Base-by-base conservation (phyloP, 1,284 basidiomycete species). In the Sporisorium iseilematis-ciliati region DNA sequence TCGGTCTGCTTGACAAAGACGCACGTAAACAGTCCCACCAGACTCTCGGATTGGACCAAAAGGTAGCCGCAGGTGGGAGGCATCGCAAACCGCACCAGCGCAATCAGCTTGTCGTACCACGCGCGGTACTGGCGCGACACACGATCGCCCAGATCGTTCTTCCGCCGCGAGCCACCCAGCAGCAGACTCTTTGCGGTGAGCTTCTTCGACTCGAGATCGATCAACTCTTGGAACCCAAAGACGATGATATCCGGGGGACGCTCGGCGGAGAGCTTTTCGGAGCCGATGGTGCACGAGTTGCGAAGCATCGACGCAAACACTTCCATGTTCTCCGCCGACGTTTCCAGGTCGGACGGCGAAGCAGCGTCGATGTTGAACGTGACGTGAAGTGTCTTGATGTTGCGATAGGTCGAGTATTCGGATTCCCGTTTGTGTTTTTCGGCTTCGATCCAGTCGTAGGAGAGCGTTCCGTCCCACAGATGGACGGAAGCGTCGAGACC, bases 351-450 rank as follows among this genome's bases (percentile, higher is more conserved):
- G 43, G 91, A 90, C 0, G 95, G 95, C 72, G 91, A 91, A 3
- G 91, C 91, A 1, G 94, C 92, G 84, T 96, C 95, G 56, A 94
- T 90, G 84, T 99, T 99, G 94, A 93, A 99, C 0, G 94, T 92
- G 43, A 94, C 89, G 38, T 94, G 88, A n/a, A 98, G 90, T 0
- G 92, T 87, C 11, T 90, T 92, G 69, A 97, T 86, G 21, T 91
- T 87, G 33, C 93, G 89, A 88, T 92, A 95, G 6, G 89, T 89
- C 85, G 92, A 93, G 86, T 92, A 98, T 25, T 91, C 88, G 0
- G 87, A 85, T 84, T 96, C 93, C 21, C 90, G 89, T 81, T 91
- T 91, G 71, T 90, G 84, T 20, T 97, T 87, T 76, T 93, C 91
- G 90, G 85, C 71, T 92, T 93, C 92, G 55, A 95, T 90, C 92